Base-by-base conservation (phyloP, 495 filamentous ascomycete genomes). In the Tuber umbilicatum region DNA sequence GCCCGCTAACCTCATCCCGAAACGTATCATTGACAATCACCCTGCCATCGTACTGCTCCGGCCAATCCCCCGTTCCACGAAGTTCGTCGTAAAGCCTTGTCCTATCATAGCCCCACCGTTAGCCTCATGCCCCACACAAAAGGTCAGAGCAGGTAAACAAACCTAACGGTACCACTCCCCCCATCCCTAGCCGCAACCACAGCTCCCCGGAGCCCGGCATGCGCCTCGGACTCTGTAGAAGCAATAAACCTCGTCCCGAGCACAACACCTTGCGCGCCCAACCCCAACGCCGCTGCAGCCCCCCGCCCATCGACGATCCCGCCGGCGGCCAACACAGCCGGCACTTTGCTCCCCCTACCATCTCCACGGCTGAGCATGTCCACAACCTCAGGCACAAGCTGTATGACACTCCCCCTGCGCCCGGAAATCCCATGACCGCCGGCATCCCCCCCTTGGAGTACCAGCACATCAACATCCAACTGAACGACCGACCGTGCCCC, bases 181-280 rank as follows among this genome's bases (percentile, higher is more conserved):
- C 91, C 92, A 78, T 94, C 89, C 2, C 76, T 83, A 1, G 89
- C 88, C 2, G 86, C 81, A 3, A 93, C 70, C 39, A 94, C 83
- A 70, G 89, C 87, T 71, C 89, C 81, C 74, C 86, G 87, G 79
- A 91, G 91, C 23, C 88, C 90, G 23, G 83, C 82, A 16, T 85
- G 84, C 41, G 91, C 89, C 6, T 85, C 84, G 5, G 91, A 89
- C 79, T 95, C 92, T 0, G 73, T 79, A 0, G 90, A 81, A n/a
- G 90, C 88, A 35, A 93, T 85, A 78, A 92, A 75, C 72, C 90
- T 85, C 40, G 92, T 94, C 5, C 92, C 92, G 84, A 95, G 85
- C 0, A 87, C 91, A 4, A 86, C 87, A 3, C 87, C 92, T 5
- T 86, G 86, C 1, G 92, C 92, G 31, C 91, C 92, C 2, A 94